Evolutionary conservation across 176 grass and related monocot species (phyloP).

Genomic region (Themeda triandra): DNA sequence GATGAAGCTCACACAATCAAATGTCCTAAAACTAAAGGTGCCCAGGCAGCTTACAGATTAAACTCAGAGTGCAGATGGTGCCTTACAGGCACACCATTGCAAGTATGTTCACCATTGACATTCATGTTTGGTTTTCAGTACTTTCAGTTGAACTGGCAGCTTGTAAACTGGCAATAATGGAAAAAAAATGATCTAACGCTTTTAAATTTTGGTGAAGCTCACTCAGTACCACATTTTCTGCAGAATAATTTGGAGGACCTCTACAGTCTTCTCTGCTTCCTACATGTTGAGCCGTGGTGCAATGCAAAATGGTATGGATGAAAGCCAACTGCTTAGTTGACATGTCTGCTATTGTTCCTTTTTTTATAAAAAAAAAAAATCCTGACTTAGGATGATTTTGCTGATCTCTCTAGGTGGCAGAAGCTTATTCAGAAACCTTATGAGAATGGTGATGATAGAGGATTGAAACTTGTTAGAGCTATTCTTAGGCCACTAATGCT

Average conservation of each 20-base stretch:
- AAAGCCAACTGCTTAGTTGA: neutral
- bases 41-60: constrained; percentile 72
- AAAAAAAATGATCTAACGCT: neutral
- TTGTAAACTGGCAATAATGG: neutral
- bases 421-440: constrained; percentile 87
- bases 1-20: constrained; percentile 96
- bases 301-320: constrained; percentile 61
- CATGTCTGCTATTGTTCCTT: neutral
- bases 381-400: constrained; percentile 4
- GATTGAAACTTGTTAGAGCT: constrained; percentile 60
- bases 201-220: constrained; percentile 1
- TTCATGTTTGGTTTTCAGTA: neutral
- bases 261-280: constrained; percentile 92
- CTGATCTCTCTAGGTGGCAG: constrained; percentile 55
- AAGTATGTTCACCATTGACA: constrained; percentile 27
- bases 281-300: constrained; percentile 86
- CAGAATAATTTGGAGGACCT: constrained; percentile 95
- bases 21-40: constrained; percentile 62
- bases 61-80: constrained; percentile 86
- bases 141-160: constrained; percentile 10
- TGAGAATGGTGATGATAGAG: constrained; percentile 58
- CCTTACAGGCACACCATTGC: constrained; percentile 90
- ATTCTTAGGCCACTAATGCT: constrained; percentile 89
- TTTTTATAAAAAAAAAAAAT: neutral
- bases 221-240: neutral